Conservation (phyloP, 495 filamentous ascomycete genomes). For the Astrothelium macrocarpum region DNA sequence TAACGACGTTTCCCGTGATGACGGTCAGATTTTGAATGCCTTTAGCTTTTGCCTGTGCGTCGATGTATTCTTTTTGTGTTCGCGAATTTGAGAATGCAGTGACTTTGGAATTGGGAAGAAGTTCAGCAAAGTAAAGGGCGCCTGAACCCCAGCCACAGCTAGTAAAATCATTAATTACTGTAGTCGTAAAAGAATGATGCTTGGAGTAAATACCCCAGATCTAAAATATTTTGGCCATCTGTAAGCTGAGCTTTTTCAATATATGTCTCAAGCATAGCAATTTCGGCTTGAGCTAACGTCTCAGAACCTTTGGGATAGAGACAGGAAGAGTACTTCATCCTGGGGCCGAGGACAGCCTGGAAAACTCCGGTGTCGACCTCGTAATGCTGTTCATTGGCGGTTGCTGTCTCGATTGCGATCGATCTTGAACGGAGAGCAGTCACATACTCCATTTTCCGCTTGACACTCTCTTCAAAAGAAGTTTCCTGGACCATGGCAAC, state of each 20-base stretch:
- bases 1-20: constrained; percentile 51
- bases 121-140: constrained; percentile 50
- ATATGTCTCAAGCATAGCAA: constrained; percentile 53
- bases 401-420: constrained; percentile 52
- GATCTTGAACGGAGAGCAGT: constrained; percentile 42
- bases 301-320: constrained; percentile 47
- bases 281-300: constrained; percentile 52
- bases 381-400: constrained; percentile 58
- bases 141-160: constrained; percentile 60
- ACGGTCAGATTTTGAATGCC: constrained; percentile 47
- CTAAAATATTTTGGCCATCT: constrained; percentile 52
- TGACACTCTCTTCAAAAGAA: constrained; percentile 37
- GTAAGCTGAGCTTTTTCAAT: constrained; percentile 44
- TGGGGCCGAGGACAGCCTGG: constrained; percentile 44
- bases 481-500: constrained; percentile 38
- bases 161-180: neutral
- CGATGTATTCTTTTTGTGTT: constrained; percentile 56
- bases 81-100: constrained; percentile 56
- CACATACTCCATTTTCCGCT: constrained; percentile 49
- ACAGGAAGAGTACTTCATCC: constrained; percentile 56
- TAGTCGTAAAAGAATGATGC: neutral
- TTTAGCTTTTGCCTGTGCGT: constrained; percentile 42
- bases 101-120: constrained; percentile 47
- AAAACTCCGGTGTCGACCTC: constrained; percentile 55
- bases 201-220: constrained; percentile 43